Base-by-base conservation (phyloP, 495 filamentous ascomycete species). In the Hypoxylon lienhwacheense region DNA sequence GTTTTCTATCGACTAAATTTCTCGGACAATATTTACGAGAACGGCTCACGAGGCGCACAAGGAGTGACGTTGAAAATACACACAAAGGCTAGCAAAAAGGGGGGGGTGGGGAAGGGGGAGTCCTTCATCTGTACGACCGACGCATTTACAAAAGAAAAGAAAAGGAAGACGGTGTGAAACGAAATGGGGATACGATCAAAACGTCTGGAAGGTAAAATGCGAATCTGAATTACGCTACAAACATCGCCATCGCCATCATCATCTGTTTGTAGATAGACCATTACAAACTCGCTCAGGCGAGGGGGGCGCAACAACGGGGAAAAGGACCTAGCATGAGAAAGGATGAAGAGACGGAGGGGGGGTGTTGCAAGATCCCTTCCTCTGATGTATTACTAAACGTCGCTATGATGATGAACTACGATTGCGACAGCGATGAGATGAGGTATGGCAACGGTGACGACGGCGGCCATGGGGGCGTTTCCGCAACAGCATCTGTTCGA, bases 251-350 rank as follows among this genome's bases (percentile, higher is more conserved):
- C 53, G 11, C 45, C 7, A 8, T 36, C 24, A 5, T 5, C 37
- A 43, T 42, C 34, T 54, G 49, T 49, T 39, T 54, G 49, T 49
- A 39, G 37, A 44, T 55, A 55, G 46, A 61, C 29, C 42, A 61
- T 47, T 42, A 26, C 24, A 26, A 51, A 39, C 52, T 61, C 58
- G 58, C 58, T 61, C 52, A 16, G 47, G 58, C 58, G 58, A 61
- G 52, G 29, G 35, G 40, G 45, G 50, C 49, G 50, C 31, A 53
- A 48, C 24, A 28, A 34, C 28, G 26, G 10, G 29, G 31, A 41
- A 34, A 20, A 8, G n/a, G 8, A 15, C 11, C 3, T 37, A 53
- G 29, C 15, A 33, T 25, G 17, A 29, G 12, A 17, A 31, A 6
- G 10, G 24, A 7, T 11, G 12, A 31, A 32, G 25, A 24, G 19